A percentile compares a stretch with the other conserved stretches of the same genome.
These are phyloP conservation scores for Aspergillus sp. DNA, from an alignment of 2,329 filamentous ascomycete species.

Conservation along the genomic window DNA sequence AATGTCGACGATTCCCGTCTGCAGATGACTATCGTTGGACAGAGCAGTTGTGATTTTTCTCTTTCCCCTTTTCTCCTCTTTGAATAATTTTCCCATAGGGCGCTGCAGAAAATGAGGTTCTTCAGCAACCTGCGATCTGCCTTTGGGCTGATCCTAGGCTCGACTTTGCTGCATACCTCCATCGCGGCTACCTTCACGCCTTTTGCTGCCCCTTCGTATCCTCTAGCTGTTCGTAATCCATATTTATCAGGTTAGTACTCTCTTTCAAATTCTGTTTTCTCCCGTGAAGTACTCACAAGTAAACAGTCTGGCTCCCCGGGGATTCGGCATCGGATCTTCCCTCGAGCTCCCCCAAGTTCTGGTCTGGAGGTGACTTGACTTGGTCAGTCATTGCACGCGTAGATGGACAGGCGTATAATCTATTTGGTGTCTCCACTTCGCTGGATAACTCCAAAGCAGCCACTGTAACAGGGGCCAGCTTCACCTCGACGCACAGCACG, in stretches of 20 bases:
- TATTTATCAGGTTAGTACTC: conserved; percentile 28
- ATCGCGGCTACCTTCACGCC: conserved; percentile 7
- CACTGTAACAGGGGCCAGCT: conserved; percentile 24
- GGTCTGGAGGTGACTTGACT: conserved; percentile 31
- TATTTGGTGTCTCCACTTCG: conserved; percentile 32
- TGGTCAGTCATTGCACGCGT: conserved; percentile 38
- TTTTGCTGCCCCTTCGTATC: conserved; percentile 32
- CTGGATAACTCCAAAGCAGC: conserved; percentile 20
- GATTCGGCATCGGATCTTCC: conserved; percentile 27
- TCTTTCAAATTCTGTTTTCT: neutral
- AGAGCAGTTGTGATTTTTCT: neutral
- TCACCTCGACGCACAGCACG: conserved; percentile 34
- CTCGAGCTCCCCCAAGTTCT: conserved; percentile 33
- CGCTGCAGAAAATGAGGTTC: neutral
- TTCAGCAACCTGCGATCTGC: neutral
- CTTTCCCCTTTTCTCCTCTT: neutral
- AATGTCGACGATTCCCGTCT: neutral
- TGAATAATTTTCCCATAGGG: neutral
- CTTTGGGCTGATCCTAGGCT: conserved; percentile 3
- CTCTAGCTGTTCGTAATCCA: conserved; percentile 35
- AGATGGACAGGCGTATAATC: conserved; percentile 30
- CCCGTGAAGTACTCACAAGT: conserved; percentile 1
- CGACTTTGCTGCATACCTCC: conserved; percentile 9
- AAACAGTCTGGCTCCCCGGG: conserved; percentile 35
- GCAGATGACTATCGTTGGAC: neutral